Evolutionary conservation across 306 rosid genomes (phyloP).

Genomic region (Pterocarpus santalinus): DNA sequence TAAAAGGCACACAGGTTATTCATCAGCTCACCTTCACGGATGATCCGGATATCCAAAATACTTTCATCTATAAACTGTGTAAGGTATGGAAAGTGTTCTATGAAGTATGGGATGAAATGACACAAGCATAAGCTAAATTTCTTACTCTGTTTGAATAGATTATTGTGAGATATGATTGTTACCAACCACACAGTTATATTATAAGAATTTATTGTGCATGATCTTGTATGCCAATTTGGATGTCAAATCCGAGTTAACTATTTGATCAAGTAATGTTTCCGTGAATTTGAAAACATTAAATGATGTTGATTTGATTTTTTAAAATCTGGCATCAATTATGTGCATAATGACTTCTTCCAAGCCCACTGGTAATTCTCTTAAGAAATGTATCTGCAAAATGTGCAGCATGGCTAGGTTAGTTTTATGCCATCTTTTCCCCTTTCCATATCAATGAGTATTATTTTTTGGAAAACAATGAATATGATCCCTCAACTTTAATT

Average conservation of each 20-base stretch:
- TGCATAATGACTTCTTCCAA: neutral
- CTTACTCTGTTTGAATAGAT: conserved; percentile 19
- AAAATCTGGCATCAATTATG: neutral
- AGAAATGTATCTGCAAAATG: neutral
- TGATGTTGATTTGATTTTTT: conserved; percentile 18
- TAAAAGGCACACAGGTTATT: conserved; percentile 83
- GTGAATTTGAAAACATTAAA: neutral
- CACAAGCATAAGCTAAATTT: conserved; percentile 32
- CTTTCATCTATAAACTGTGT: conserved; percentile 78
- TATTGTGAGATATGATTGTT: conserved; percentile 18
- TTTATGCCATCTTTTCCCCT: neutral
- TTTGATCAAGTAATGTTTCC: neutral
- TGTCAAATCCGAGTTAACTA: neutral
- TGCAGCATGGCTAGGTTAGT: neutral
- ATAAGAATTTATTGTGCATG: conserved; percentile 25
- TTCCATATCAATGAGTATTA: neutral
- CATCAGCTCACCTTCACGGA: conserved; percentile 94
- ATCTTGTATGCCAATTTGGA: conserved; percentile 1
- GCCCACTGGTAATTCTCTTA: neutral
- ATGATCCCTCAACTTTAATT: neutral
- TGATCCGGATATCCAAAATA: conserved; percentile 80
- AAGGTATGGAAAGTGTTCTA: conserved; percentile 62
- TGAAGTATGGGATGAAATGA: conserved; percentile 12
- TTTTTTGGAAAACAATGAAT: neutral
- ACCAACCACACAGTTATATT: neutral